Evolutionary conservation across 1,284 basidiomycete species (phyloP).

Genomic region (Cryptococcus sp.): DNA sequence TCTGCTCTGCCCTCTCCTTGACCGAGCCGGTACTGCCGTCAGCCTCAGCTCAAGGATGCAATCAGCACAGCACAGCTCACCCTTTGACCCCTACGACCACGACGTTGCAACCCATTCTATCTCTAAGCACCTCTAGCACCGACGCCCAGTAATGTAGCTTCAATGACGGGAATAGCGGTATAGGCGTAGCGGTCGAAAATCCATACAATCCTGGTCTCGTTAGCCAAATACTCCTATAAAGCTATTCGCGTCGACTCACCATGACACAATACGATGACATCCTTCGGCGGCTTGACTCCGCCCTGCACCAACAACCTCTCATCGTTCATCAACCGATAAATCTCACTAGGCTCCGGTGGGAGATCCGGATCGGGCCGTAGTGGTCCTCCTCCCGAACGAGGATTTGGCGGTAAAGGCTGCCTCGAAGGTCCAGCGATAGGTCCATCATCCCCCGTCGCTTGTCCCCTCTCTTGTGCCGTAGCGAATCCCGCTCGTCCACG

Average conservation of each 20-base stretch:
- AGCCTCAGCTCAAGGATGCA: not conserved
- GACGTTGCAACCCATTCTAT: conserved; percentile 83
- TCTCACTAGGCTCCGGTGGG: conserved; percentile 42
- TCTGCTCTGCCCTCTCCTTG: conserved; percentile 67
- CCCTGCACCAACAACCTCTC: conserved; percentile 63
- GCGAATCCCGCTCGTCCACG: not conserved
- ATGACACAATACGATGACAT: conserved; percentile 92
- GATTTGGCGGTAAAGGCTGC: not conserved
- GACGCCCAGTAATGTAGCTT: conserved; percentile 94
- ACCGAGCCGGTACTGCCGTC: conserved; percentile 81
- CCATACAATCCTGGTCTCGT: conserved; percentile 75
- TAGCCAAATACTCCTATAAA: not conserved
- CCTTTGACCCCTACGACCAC: conserved; percentile 92
- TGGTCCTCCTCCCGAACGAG: not conserved
- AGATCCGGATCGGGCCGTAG: conserved; percentile 26
- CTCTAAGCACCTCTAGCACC: conserved; percentile 73
- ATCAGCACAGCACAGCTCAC: conserved; percentile 51
- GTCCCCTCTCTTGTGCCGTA: not conserved
- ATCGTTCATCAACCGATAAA: conserved; percentile 67
- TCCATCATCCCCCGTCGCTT: not conserved
- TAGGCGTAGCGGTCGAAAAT: conserved; percentile 74
- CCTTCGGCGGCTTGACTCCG: conserved; percentile 66
- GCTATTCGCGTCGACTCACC: conserved; percentile 53
- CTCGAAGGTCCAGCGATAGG: conserved; percentile 5
- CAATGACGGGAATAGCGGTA: conserved; percentile 57